Conservation (phyloP, 2,329 filamentous ascomycete genomes). For the Claviceps spartinae region DNA sequence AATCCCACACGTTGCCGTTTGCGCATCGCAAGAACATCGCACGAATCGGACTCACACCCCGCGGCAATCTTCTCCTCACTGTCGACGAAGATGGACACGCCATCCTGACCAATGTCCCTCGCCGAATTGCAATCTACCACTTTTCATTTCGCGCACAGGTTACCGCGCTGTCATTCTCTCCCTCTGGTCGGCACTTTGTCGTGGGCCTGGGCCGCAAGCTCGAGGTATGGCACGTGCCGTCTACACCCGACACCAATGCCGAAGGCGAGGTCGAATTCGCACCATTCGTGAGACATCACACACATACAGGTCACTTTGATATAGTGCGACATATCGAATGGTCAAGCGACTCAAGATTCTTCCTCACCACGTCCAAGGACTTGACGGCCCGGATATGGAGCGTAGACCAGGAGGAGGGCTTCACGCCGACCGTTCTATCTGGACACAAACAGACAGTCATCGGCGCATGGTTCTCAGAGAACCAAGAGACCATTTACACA, state of each 20-base stretch:
- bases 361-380: conserved; percentile 84
- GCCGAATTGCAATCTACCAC: conserved; percentile 78
- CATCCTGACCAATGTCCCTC: conserved; percentile 80
- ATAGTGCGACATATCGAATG: conserved; percentile 76
- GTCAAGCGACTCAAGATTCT: conserved; percentile 93
- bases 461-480: conserved; percentile 91
- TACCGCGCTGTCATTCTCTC: conserved; percentile 77
- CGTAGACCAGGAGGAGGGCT: conserved; percentile 71
- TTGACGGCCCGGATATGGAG: conserved; percentile 93
- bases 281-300: conserved; percentile 79
- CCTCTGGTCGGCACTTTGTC: conserved; percentile 80
- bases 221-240: conserved; percentile 93
- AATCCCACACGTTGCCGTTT: conserved; percentile 76
- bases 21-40: conserved; percentile 89
- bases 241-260: conserved; percentile 65
- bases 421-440: conserved; percentile 76
- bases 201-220: conserved; percentile 77
- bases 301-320: conserved; percentile 82
- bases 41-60: conserved; percentile 74
- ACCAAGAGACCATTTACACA: conserved; percentile 93
- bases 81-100: conserved; percentile 90
- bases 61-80: conserved; percentile 82
- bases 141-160: conserved; percentile 86
- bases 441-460: conserved; percentile 84
- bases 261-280: conserved; percentile 86